Conservation (phyloP, 345 rosid species). For the Lumnitzera littorea region DNA sequence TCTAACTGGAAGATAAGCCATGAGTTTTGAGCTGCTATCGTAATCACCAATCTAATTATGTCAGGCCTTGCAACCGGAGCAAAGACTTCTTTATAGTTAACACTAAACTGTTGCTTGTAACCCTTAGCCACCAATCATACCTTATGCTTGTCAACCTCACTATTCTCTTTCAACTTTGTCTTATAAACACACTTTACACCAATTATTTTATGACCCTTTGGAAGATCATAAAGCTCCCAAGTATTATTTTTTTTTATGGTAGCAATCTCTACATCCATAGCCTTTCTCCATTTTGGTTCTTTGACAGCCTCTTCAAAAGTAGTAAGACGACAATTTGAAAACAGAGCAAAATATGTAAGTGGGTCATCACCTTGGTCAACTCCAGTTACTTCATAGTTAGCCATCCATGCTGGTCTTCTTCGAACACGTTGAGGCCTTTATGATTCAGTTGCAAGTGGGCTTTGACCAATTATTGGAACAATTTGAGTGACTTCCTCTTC, state of each 20-base stretch:
- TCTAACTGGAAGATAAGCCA: background rate
- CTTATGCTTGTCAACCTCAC: background rate
- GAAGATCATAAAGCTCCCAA: background rate
- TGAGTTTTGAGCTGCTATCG: too few relatives aligned
- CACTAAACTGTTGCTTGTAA: background rate
- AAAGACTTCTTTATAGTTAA: background rate
- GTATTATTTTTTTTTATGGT: slow-evolving; percentile 2
- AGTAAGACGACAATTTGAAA: background rate
- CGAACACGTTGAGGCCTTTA: too few relatives aligned
- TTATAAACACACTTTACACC: slow-evolving; percentile 4
- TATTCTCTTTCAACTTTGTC: slow-evolving; percentile 1
- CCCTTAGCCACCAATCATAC: background rate
- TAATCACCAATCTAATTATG: too few relatives aligned
- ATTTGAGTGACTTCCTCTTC: too few relatives aligned
- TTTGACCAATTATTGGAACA: too few relatives aligned
- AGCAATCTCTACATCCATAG: background rate
- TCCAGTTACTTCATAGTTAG: background rate
- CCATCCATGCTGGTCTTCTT: background rate
- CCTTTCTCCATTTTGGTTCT: background rate
- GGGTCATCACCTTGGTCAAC: background rate
- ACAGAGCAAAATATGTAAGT: background rate
- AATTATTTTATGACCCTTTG: background rate
- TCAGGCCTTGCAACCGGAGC: too few relatives aligned
- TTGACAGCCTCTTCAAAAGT: background rate
- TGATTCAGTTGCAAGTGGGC: too few relatives aligned